Conservation (phyloP, 345 rosid species). For the Salix dunnii region DNA sequence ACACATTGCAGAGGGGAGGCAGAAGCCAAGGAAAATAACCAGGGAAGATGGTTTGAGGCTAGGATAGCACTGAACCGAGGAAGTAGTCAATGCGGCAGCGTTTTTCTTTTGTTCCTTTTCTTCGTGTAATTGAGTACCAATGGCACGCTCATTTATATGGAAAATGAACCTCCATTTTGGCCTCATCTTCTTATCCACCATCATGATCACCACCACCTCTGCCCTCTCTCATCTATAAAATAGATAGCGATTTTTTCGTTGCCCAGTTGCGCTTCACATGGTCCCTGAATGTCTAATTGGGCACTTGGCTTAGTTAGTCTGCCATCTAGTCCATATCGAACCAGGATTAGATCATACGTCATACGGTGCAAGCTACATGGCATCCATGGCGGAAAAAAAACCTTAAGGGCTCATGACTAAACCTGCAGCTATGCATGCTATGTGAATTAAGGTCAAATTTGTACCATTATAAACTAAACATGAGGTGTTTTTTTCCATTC, state of each 20-base stretch:
- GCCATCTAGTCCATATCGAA: conserved; percentile 2
- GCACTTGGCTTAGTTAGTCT: conserved; percentile 4
- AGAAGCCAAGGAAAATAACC: not conserved
- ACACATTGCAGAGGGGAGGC: not conserved
- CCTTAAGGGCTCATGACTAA: not conserved
- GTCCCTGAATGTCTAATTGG: conserved; percentile 21
- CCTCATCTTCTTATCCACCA: conserved; percentile 23
- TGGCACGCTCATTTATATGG: conserved; percentile 21
- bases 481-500: not conserved
- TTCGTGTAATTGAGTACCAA: conserved; percentile 43
- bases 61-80: not conserved
- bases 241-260: conserved; percentile 16
- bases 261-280: conserved; percentile 32
- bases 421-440: not conserved
- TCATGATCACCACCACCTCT: conserved; percentile 17
- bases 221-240: conserved; percentile 13
- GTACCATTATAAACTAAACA: too few species aligned
- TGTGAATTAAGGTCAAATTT: not conserved
- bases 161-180: conserved; percentile 35
- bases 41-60: not conserved
- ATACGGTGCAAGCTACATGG: not conserved
- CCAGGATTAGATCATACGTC: not conserved
- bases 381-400: not conserved
- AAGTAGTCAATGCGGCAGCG: conserved; percentile 45
- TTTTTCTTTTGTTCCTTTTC: conserved; percentile 23